phyloP scores from a whole-genome alignment of 805 yeast genomes.

The Candida loeiensis region DNA sequence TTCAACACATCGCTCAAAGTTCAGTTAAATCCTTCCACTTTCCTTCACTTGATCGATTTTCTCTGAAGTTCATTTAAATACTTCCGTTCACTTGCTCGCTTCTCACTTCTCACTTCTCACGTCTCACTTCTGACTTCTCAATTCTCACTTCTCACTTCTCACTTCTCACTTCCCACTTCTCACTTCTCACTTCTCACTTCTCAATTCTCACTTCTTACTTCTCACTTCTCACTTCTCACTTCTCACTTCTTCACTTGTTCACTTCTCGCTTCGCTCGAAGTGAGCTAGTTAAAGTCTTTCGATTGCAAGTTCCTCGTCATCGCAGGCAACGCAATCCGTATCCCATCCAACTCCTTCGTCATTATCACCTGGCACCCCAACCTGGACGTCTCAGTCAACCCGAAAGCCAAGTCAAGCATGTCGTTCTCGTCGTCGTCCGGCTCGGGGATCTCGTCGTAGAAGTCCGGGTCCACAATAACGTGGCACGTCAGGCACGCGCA shows the following conservation, averaged over 20 bases:
- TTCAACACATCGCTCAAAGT: too few species aligned
- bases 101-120: background rate
- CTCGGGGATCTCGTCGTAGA: slow-evolving; percentile 85
- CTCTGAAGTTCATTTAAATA: too few species aligned
- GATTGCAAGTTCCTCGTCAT: slow-evolving; percentile 92
- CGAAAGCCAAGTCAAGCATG: slow-evolving; percentile 96
- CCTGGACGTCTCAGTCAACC: slow-evolving; percentile 93
- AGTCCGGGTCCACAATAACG: slow-evolving; percentile 92
- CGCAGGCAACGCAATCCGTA: slow-evolving; percentile 93
- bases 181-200: background rate
- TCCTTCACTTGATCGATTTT: too few species aligned
- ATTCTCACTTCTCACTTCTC: too few species aligned
- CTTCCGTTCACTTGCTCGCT: background rate
- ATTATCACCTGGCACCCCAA: slow-evolving; percentile 91
- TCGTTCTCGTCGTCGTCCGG: slow-evolving; percentile 98
- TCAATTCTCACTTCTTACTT: background rate
- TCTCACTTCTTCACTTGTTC: background rate
- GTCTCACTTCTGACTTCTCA: background rate
- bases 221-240: background rate
- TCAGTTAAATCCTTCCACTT: too few species aligned
- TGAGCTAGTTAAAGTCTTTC: slow-evolving; percentile 53
- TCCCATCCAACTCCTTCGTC: slow-evolving; percentile 88
- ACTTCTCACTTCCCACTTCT: background rate
- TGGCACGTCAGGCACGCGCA: slow-evolving; percentile 99
- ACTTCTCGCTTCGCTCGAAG: slow-evolving; percentile 1